Base-by-base conservation (phyloP, 2,329 filamentous ascomycete species). In the Paraconiothyrium brasiliense region DNA sequence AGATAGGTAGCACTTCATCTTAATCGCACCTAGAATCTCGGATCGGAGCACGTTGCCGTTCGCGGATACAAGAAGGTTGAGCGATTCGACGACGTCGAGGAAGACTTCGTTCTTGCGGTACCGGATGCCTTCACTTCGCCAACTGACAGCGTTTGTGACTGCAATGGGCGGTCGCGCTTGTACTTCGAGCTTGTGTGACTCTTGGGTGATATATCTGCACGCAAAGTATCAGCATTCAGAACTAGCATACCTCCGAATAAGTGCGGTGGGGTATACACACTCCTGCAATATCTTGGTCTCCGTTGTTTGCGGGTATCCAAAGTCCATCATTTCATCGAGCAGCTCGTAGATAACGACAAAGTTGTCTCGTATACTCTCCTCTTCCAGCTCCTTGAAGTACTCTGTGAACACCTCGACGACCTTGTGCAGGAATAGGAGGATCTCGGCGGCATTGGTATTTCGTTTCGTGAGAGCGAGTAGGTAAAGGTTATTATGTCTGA, bases 41-140 rank as follows among this genome's bases (percentile, higher is more conserved):
- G 93, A 97, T 27, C 95, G 91, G 63, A 99, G 84, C 4, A 99
- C 95, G 76, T 97, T 98, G 79, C 95, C 95, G 72, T 93, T 96
- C 58, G 94, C 89, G 57, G 93, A 96, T 22, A 99, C 95, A 22
- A 99, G 88, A 39, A 99, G 88, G 81, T 99, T 99, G 74, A 99
- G 88, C 52, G 92, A 97, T 82, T 99, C 95, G 71, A 99, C 89
- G 37, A 99, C 95, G 72, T 99, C 95, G 65, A 99, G 86, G 85
- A 99, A 99, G 63, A 99, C 95, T 80, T 99, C 95, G 84, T 99
- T 99, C 85, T 99, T 99, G 80, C 95, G 91, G 83, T 99, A 99
- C 57, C 95, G 88, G 75, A 99, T 98, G 60, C 95, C 95, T 84
- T 99, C 95, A 70, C 93, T 97, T 78, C 95, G 90, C 95, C 95